These are phyloP conservation scores for Nicotiana paniculata DNA, from an alignment of 257 asterid genomes.

Conservation along the genomic window DNA sequence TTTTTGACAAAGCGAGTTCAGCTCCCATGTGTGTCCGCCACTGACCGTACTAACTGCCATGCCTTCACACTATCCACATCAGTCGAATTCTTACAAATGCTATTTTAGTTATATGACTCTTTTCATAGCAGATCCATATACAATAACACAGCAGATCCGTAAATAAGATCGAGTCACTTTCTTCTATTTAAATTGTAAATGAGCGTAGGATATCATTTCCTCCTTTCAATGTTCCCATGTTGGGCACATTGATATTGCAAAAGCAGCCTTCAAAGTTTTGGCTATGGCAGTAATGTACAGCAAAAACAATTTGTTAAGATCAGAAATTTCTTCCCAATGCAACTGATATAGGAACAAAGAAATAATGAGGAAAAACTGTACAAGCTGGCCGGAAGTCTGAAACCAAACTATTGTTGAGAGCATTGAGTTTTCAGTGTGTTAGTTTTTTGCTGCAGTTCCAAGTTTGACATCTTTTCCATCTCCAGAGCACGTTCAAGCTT, in stretches of 20 bases:
- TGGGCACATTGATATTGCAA: neutral
- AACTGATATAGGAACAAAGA: neutral
- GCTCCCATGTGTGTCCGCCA: too few relatives aligned
- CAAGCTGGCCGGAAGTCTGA: neutral
- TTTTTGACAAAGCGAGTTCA: too few relatives aligned
- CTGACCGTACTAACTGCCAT: too few relatives aligned
- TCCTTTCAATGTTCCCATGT: neutral
- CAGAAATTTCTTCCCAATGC: neutral
- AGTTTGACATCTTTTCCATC: constrained; percentile 59
- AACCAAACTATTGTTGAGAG: neutral
- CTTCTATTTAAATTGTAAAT: too few relatives aligned
- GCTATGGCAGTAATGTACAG: neutral
- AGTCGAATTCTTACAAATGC: too few relatives aligned
- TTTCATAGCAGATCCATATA: too few relatives aligned
- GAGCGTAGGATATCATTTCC: too few relatives aligned
- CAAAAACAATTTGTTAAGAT: neutral
- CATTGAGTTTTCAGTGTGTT: constrained; percentile 32
- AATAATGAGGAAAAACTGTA: neutral
- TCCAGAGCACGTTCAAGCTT: constrained; percentile 96
- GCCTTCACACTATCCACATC: neutral
- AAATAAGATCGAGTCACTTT: too few relatives aligned
- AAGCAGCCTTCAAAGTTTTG: neutral
- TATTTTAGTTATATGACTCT: too few relatives aligned
- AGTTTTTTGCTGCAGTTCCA: constrained; percentile 79
- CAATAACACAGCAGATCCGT: too few relatives aligned